These are phyloP conservation scores for Candida albicans DNA, from an alignment of 1,139 yeast genomes.

Conservation along the genomic window DNA sequence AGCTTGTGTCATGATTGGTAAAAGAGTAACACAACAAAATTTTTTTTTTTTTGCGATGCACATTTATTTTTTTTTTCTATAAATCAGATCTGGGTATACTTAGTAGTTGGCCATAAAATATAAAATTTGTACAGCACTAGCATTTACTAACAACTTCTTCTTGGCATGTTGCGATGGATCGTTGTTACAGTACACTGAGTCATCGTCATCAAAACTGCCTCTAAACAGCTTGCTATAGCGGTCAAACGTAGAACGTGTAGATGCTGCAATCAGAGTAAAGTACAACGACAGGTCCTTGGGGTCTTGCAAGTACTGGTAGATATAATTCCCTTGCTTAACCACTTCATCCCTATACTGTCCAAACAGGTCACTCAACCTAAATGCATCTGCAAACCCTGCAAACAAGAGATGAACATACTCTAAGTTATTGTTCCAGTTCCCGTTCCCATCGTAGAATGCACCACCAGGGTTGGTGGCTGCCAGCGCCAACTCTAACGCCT, in stretches of 20 bases:
- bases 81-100: not conserved
- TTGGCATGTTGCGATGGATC: conserved; percentile 14
- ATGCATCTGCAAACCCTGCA: conserved; percentile 26
- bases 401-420: conserved; percentile 26
- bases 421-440: conserved; percentile 26
- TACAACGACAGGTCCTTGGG: conserved; percentile 18
- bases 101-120: conserved; percentile 13
- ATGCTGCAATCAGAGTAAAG: conserved; percentile 16
- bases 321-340: conserved; percentile 23
- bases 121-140: conserved; percentile 26
- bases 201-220: conserved; percentile 2
- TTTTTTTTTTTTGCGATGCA: conserved; percentile 1
- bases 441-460: conserved; percentile 22
- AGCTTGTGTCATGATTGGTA: conserved; percentile 15
- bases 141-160: conserved; percentile 21
- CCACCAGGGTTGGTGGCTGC: conserved; percentile 24
- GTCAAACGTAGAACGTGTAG: conserved; percentile 14
- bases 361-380: conserved; percentile 14
- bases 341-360: conserved; percentile 20
- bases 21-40: not conserved
- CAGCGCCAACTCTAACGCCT: conserved; percentile 19
- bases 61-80: conserved; percentile 1
- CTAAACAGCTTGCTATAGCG: conserved; percentile 13
- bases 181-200: conserved; percentile 16
- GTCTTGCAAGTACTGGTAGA: conserved; percentile 26